phyloP scores from a whole-genome alignment of 1,284 basidiomycete genomes.

The Bondarzewia mesenterica region DNA sequence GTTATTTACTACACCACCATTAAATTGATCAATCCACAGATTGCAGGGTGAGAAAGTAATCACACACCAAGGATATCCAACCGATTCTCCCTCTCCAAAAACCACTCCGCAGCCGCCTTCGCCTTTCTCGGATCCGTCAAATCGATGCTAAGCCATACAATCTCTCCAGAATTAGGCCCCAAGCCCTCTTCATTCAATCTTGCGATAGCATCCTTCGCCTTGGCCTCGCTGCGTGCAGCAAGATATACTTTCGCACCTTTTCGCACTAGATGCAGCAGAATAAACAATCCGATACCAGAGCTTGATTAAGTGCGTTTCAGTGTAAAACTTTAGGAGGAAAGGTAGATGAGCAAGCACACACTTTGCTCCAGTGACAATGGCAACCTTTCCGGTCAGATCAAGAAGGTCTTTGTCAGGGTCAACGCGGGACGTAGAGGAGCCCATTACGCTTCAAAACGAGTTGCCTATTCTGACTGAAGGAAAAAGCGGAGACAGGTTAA shows the following conservation, averaged over 20 bases:
- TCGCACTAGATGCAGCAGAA: constrained; percentile 28
- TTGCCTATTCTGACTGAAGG: neutral
- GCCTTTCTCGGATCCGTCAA: constrained; percentile 33
- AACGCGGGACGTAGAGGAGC: neutral
- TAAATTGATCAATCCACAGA: neutral
- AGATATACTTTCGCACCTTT: constrained; percentile 39
- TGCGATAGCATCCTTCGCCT: constrained; percentile 20
- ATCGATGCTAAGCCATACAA: constrained; percentile 40
- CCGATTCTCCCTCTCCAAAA: constrained; percentile 36
- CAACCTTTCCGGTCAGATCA: constrained; percentile 31
- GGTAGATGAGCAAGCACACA: constrained; percentile 14
- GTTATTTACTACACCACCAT: neutral
- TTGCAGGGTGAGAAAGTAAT: neutral
- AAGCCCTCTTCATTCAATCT: constrained; percentile 28
- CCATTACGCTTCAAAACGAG: neutral
- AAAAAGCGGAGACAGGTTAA: neutral
- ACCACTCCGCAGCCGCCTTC: constrained; percentile 36
- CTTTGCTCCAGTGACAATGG: constrained; percentile 34
- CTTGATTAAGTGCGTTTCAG: constrained; percentile 7
- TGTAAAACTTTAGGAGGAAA: neutral
- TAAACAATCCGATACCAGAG: constrained; percentile 33
- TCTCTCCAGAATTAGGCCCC: constrained; percentile 21
- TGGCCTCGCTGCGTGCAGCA: constrained; percentile 29
- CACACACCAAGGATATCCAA: constrained; percentile 45
- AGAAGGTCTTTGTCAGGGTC: constrained; percentile 17